Percentiles rank a stretch among this genome's conserved stretches.
Evolutionary conservation across 305 asterid species (phyloP).

Genomic region (Fraxinus angustifolia): DNA sequence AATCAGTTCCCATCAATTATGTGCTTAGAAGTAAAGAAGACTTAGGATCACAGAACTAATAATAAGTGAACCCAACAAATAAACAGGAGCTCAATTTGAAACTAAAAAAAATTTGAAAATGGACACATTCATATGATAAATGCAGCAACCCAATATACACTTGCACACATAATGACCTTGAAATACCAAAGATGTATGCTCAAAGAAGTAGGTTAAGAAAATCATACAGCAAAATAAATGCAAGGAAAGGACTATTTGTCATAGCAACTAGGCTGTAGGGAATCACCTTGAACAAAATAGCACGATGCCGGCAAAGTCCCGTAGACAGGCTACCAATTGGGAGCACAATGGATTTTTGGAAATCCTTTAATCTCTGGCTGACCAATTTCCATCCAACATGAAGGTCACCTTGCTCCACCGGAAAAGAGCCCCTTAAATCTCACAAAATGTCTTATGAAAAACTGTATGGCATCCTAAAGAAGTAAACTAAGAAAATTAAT

Average conservation of each 20-base stretch:
- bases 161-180: not conserved
- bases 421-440: constrained; percentile 78
- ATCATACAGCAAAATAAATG: not conserved
- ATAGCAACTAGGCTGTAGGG: not conserved
- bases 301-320: constrained; percentile 98
- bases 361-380: constrained; percentile 55
- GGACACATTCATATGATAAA: not conserved
- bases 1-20: not conserved
- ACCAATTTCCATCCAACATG: constrained; percentile 61
- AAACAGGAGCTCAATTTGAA: not conserved
- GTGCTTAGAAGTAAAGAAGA: not conserved
- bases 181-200: not conserved
- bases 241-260: not conserved
- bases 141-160: not conserved
- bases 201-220: constrained; percentile 3
- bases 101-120: not conserved
- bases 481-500: constrained; percentile 1
- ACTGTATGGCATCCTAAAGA: not conserved
- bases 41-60: not conserved
- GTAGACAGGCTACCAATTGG: constrained; percentile 80
- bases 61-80: not conserved
- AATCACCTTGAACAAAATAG: constrained; percentile 84
- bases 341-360: constrained; percentile 64
- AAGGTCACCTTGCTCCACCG: constrained; percentile 84
- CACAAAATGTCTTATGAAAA: constrained; percentile 10